A percentile compares a stretch with the other conserved stretches of the same genome.
Evolutionary conservation across 192 early-diverging fungal genomes (phyloP).

Genomic region (Chytriomyces hyalinus): DNA sequence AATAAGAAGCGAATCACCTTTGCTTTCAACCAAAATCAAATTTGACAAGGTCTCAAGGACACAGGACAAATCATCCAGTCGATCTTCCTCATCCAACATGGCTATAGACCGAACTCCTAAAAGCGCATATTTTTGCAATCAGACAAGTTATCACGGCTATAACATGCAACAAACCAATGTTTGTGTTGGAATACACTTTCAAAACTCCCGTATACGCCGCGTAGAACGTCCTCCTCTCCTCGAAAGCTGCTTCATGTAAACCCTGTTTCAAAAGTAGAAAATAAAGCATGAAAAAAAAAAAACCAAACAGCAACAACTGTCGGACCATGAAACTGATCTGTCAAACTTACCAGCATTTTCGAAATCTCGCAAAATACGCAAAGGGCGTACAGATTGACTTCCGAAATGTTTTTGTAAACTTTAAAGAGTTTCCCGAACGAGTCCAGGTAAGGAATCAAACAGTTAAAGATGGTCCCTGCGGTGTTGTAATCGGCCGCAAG

Average conservation of each 20-base stretch:
- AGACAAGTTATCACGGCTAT: no score
- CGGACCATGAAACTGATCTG: no score
- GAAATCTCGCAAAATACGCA: conserved; percentile 47
- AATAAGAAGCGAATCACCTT: conserved; percentile 35
- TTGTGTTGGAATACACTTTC: conserved; percentile 59
- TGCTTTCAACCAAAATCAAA: conserved; percentile 64
- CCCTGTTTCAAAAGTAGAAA: conserved; percentile 7
- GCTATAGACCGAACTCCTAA: no score
- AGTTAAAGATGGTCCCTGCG: conserved; percentile 63
- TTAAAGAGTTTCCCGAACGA: conserved; percentile 69
- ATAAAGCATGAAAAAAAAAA: no score
- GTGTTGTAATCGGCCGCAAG: conserved; percentile 68
- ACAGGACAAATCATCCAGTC: conserved; percentile 66
- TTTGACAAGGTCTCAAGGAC: conserved; percentile 64
- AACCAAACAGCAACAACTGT: no score
- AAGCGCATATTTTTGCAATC: no score
- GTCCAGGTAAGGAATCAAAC: conserved; percentile 58
- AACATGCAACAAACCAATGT: conserved; percentile 45
- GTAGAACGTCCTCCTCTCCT: conserved; percentile 41
- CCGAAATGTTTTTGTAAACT: conserved; percentile 66
- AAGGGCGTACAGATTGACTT: conserved; percentile 71
- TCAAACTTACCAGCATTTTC: conserved; percentile 29
- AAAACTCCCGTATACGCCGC: conserved; percentile 54
- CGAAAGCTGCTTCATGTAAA: conserved; percentile 39
- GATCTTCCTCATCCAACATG: conserved; percentile 64